A percentile compares a stretch with the other conserved stretches of the same genome.
These are phyloP conservation scores for Lipomyces anomalus DNA, from an alignment of 805 yeast genomes.

Conservation along the genomic window DNA sequence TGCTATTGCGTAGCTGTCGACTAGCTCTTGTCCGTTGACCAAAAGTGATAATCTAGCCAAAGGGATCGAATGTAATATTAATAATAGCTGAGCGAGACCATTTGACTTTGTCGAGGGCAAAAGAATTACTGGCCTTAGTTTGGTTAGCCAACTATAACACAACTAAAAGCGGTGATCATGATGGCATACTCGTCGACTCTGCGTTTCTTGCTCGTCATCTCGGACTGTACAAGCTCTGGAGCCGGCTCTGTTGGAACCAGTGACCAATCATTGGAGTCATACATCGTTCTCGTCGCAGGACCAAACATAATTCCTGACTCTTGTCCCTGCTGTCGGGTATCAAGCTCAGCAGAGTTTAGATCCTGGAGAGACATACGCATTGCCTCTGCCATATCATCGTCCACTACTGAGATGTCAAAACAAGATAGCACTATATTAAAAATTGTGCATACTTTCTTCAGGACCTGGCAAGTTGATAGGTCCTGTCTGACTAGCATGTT, in stretches of 20 bases:
- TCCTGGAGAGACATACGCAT: constrained; percentile 22
- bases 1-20: constrained; percentile 29
- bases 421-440: too few species aligned
- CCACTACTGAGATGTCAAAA: constrained; percentile 5
- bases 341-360: constrained; percentile 4
- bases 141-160: background rate
- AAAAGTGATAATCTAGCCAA: constrained; percentile 30
- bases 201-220: constrained; percentile 1
- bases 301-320: constrained; percentile 25
- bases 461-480: too few species aligned
- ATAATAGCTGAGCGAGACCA: constrained; percentile 28
- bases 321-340: constrained; percentile 13
- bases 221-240: too few species aligned
- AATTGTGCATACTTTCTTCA: too few species aligned
- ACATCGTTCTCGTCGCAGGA: constrained; percentile 25
- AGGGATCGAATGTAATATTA: constrained; percentile 31
- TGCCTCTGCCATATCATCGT: constrained; percentile 18
- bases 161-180: background rate
- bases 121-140: constrained; percentile 22
- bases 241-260: constrained; percentile 3
- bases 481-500: background rate
- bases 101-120: constrained; percentile 19
- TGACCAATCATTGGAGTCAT: constrained; percentile 26
- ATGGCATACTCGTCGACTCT: background rate
- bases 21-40: constrained; percentile 23